A percentile compares a stretch with the other conserved stretches of the same genome.
These are phyloP conservation scores for Discostella stelligeroides DNA, from an alignment of 108 stramenopile species.

Conservation along the genomic window DNA sequence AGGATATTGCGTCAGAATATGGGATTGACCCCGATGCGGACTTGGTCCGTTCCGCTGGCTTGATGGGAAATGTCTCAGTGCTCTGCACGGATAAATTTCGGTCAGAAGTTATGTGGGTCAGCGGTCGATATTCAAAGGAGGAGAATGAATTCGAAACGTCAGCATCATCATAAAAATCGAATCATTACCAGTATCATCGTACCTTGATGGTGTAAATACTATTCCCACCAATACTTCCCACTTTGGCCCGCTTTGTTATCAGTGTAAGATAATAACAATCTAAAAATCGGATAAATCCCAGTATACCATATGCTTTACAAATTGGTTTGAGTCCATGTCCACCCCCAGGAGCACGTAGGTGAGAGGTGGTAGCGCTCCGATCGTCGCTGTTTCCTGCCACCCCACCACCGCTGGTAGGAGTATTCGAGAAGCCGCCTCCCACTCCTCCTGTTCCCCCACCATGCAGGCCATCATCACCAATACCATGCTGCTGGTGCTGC, in stretches of 20 bases:
- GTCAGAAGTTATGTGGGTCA: neutral
- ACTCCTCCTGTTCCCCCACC: conserved; percentile 2
- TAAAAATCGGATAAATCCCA: conserved; percentile 93
- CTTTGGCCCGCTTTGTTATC: conserved; percentile 93
- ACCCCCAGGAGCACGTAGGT: neutral
- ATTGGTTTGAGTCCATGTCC: conserved; percentile 81
- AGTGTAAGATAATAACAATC: conserved; percentile 98
- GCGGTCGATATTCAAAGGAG: neutral
- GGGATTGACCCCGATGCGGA: conserved; percentile 15
- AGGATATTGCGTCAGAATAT: conserved; percentile 16
- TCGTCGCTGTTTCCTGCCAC: neutral
- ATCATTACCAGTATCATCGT: too few species aligned
- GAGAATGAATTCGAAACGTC: too few species aligned
- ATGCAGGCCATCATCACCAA: conserved; percentile 3
- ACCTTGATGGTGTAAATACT: conserved; percentile 95
- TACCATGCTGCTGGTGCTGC: conserved; percentile 13
- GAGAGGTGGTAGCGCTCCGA: neutral
- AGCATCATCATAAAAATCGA: too few species aligned
- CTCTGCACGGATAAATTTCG: conserved; percentile 20
- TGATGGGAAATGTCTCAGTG: conserved; percentile 87
- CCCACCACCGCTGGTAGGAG: neutral
- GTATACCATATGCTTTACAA: conserved; percentile 87
- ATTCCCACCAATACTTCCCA: conserved; percentile 95
- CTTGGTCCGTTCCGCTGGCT: conserved; percentile 69
- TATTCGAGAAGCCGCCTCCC: neutral